phyloP scores from a whole-genome alignment of 805 yeast genomes.

The Kazachstania viticola region DNA sequence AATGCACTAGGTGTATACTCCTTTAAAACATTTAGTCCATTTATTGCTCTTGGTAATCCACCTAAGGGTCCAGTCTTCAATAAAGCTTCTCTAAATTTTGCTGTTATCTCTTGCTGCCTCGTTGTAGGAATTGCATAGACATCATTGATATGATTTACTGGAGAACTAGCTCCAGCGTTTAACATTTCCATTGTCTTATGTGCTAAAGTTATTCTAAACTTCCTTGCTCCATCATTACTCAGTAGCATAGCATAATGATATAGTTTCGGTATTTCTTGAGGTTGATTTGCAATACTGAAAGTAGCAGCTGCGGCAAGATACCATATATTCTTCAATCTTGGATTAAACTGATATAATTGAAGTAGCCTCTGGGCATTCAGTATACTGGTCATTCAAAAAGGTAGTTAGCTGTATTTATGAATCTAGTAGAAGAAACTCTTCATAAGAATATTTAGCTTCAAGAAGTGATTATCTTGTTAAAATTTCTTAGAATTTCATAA shows the following conservation, averaged over 20 bases:
- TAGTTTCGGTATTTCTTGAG: constrained; percentile 65
- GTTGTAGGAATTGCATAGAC: constrained; percentile 13
- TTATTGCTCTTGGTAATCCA: constrained; percentile 80
- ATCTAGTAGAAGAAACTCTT: too few relatives aligned
- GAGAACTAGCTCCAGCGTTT: constrained; percentile 5
- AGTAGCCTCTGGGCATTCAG: constrained; percentile 21
- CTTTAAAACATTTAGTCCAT: constrained; percentile 54
- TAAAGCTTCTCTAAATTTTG: constrained; percentile 62
- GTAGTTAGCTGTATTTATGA: too few relatives aligned
- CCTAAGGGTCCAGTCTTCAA: constrained; percentile 68
- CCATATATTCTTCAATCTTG: constrained; percentile 52
- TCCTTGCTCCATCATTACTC: constrained; percentile 10
- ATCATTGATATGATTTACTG: constrained; percentile 9
- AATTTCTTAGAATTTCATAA: too few relatives aligned
- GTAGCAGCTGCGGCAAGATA: constrained; percentile 71
- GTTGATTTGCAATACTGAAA: constrained; percentile 68
- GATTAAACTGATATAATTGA: constrained; percentile 30
- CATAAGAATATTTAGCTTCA: too few relatives aligned
- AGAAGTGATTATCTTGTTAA: too few relatives aligned
- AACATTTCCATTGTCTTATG: constrained; percentile 12
- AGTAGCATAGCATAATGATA: constrained; percentile 53
- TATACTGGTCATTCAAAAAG: constrained; percentile 16
- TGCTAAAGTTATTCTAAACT: constrained; percentile 12
- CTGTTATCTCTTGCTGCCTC: constrained; percentile 28
- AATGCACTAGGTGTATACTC: constrained; percentile 49